Base-by-base conservation (phyloP, 163 green algal species). In the Trebouxiophyceae sp. region DNA sequence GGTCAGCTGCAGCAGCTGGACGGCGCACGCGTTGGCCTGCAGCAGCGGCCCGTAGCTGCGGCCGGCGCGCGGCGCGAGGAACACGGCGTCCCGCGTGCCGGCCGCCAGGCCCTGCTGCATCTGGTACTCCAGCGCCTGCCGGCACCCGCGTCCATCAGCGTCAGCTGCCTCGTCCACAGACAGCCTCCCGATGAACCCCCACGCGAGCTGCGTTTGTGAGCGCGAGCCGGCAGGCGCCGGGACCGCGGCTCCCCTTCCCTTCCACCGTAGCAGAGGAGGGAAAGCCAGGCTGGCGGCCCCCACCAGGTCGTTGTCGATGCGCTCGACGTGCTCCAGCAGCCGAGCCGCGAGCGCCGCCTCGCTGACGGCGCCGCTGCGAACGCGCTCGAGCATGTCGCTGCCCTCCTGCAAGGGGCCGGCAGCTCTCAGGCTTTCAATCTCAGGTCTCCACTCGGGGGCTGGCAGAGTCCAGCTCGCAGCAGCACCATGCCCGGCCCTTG, bases 291-390 rank as follows among this genome's bases (percentile, higher is more conserved):
- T 50, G 39, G 12, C 12, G 39, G 47, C 2, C 29, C 81, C 31
- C 70, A 89, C 86, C 87, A 93, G 84, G 77, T 96, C 87, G 2
- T 78, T 91, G 75, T 96, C 91, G 20, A 95, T 91, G 28, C 83
- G 80, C 69, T 96, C 86, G 28, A 96, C 89, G 65, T 95, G 81
- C 68, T 95, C 84, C 1, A 67, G 74, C 27, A 96, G 83, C 56
- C 76, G 74, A 6, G 60, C 26, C 29, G 69, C 68, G 59, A 97
- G 70, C 4, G 67, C 80, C 1, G 72, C 64, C 58, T 84, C 75
- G 0, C 65, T 74, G 16, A 93, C 63, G 19, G 59, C 47, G 23
- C 68, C 69, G 7, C 30, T 50, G 20, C 57, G 46, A 27, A 85
- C 77, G 28, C 54, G 26, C 0, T 28, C 46, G 56, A 82, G 33